These are phyloP conservation scores for Metschnikowia lachancei DNA, from an alignment of 805 yeast genomes.

Conservation along the genomic window DNA sequence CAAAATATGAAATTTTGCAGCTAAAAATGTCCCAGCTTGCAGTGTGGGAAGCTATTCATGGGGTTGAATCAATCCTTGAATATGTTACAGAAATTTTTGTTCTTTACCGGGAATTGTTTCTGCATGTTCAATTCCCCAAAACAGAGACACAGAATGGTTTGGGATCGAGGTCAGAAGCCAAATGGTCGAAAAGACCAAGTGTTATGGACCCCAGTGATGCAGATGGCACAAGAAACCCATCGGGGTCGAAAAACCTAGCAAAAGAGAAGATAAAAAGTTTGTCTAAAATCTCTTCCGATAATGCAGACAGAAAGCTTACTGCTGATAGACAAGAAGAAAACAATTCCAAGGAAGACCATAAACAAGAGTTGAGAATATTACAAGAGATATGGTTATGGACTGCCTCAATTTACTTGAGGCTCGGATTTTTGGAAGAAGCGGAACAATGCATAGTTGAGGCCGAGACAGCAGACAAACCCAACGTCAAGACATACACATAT, in stretches of 20 bases:
- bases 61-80: slow-evolving; percentile 56
- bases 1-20: slow-evolving; percentile 55
- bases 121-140: slow-evolving; percentile 21
- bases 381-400: slow-evolving; percentile 77
- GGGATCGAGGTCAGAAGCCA: slow-evolving; percentile 17
- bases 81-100: slow-evolving; percentile 64
- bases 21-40: slow-evolving; percentile 74
- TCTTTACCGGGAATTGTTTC: slow-evolving; percentile 52
- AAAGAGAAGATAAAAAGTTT: slow-evolving; percentile 24
- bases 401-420: slow-evolving; percentile 58
- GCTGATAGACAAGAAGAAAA: not conserved
- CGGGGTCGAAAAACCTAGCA: slow-evolving; percentile 12
- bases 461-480: slow-evolving; percentile 45
- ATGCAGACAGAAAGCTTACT: not conserved
- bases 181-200: slow-evolving; percentile 44
- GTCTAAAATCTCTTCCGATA: slow-evolving; percentile 15
- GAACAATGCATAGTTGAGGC: slow-evolving; percentile 75
- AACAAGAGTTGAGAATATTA: slow-evolving; percentile 28
- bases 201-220: slow-evolving; percentile 32
- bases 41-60: slow-evolving; percentile 60
- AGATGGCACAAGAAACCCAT: slow-evolving; percentile 5
- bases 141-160: slow-evolving; percentile 3
- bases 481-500: slow-evolving; percentile 48
- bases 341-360: not conserved
- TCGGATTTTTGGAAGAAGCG: slow-evolving; percentile 56